Conservation (phyloP, 805 yeast genomes). For the Diddensiella transvaalensis region DNA sequence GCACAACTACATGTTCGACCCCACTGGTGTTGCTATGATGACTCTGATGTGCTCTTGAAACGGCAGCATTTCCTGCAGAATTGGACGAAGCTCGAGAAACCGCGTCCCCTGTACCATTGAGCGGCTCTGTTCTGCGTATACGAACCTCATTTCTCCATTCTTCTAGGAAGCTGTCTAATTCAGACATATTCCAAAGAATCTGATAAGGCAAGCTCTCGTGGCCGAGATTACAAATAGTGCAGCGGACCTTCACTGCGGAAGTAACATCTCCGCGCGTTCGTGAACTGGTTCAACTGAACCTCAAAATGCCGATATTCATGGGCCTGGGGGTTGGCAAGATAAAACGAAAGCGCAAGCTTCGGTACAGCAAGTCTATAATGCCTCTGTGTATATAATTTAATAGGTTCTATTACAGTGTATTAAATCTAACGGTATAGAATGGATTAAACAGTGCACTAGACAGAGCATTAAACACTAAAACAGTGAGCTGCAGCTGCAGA, state of each 20-base stretch:
- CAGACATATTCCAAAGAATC: conserved; percentile 6
- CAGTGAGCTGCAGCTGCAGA: no score
- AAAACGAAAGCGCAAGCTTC: no score
- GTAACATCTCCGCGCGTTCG: not conserved
- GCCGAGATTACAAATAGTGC: not conserved
- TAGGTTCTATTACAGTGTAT: no score
- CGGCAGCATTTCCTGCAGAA: not conserved
- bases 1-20: not conserved
- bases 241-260: not conserved
- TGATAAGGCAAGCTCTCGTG: not conserved
- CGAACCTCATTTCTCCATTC: conserved; percentile 12
- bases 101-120: not conserved
- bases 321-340: no score
- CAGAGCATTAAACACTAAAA: no score
- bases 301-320: no score
- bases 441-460: no score
- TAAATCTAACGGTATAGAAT: no score
- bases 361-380: no score
- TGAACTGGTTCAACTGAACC: no score
- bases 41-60: not conserved
- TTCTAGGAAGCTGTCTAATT: conserved; percentile 12
- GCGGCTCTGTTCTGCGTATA: not conserved
- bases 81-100: not conserved
- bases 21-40: not conserved
- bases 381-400: no score